phyloP scores from a whole-genome alignment of 2,329 filamentous ascomycete species.

The Colletotrichum noveboracense region DNA sequence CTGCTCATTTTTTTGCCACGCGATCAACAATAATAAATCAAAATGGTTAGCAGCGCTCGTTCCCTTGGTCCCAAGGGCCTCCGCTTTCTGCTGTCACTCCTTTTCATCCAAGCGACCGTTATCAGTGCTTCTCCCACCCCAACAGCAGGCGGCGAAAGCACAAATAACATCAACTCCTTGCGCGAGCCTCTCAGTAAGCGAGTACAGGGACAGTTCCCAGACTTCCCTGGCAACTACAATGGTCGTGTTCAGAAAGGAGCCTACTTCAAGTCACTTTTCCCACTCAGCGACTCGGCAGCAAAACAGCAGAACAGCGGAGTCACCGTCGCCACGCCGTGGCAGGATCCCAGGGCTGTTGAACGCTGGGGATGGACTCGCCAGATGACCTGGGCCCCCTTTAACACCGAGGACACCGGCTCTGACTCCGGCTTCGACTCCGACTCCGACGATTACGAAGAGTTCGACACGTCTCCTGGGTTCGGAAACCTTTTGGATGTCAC shows the following conservation, averaged over 20 bases:
- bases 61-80: neutral
- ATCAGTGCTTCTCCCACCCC: neutral
- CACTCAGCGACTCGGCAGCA: neutral
- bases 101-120: neutral
- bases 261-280: neutral
- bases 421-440: neutral
- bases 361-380: neutral
- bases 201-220: neutral
- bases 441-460: neutral
- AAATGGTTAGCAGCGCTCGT: neutral
- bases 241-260: neutral
- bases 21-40: neutral
- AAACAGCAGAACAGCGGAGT: neutral
- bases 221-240: neutral
- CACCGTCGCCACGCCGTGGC: neutral
- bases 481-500: neutral
- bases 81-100: neutral
- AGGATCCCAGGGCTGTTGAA: neutral
- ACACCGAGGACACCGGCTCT: neutral
- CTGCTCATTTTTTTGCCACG: neutral
- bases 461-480: neutral
- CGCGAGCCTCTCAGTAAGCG: neutral
- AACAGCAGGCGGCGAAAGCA: neutral
- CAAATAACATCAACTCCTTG: neutral
- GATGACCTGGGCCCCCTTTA: neutral